A percentile compares a stretch with the other conserved stretches of the same genome.
phyloP scores from a whole-genome alignment of 768 basidiomycete species.

The Termitomyces sp. region DNA sequence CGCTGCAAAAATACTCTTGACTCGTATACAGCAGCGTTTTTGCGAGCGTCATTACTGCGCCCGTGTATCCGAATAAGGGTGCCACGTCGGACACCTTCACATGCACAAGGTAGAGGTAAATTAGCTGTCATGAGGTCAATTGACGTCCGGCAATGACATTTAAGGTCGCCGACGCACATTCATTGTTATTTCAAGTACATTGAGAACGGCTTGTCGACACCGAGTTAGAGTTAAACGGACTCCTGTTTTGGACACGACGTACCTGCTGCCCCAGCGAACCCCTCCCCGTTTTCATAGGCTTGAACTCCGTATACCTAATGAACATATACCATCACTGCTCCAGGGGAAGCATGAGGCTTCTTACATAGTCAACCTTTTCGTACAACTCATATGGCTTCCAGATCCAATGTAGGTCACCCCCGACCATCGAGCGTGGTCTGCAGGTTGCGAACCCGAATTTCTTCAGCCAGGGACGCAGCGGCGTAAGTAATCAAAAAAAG shows the following conservation, averaged over 20 bases:
- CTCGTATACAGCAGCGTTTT: slow-evolving; percentile 72
- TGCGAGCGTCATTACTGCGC: slow-evolving; percentile 63
- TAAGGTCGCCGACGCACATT: slow-evolving; percentile 34
- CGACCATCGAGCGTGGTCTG: slow-evolving; percentile 41
- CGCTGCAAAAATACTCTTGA: slow-evolving; percentile 70
- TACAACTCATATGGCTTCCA: slow-evolving; percentile 73
- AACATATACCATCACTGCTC: slow-evolving; percentile 1
- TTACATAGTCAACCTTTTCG: slow-evolving; percentile 41
- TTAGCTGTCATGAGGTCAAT: slow-evolving; percentile 22
- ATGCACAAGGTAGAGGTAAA: slow-evolving; percentile 64
- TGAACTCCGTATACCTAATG: slow-evolving; percentile 65
- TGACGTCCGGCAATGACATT: slow-evolving; percentile 1
- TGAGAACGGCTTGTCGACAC: slow-evolving; percentile 51
- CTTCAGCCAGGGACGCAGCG: not conserved
- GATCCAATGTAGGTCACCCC: slow-evolving; percentile 81
- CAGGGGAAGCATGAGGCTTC: slow-evolving; percentile 11
- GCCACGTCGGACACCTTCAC: slow-evolving; percentile 43
- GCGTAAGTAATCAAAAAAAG: slow-evolving; percentile 38
- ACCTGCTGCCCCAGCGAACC: slow-evolving; percentile 78
- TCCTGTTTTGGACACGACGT: not conserved
- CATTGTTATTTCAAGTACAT: slow-evolving; percentile 64
- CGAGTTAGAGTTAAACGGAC: slow-evolving; percentile 1
- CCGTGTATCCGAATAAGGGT: slow-evolving; percentile 67
- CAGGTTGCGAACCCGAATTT: not conserved
- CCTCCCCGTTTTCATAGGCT: slow-evolving; percentile 53